Evolutionary conservation across 225 moss, liverwort and hornwort species (phyloP), one percentile per base, ranked within the genome.

Genomic region (Pseudoscleropodium purum): DNA sequence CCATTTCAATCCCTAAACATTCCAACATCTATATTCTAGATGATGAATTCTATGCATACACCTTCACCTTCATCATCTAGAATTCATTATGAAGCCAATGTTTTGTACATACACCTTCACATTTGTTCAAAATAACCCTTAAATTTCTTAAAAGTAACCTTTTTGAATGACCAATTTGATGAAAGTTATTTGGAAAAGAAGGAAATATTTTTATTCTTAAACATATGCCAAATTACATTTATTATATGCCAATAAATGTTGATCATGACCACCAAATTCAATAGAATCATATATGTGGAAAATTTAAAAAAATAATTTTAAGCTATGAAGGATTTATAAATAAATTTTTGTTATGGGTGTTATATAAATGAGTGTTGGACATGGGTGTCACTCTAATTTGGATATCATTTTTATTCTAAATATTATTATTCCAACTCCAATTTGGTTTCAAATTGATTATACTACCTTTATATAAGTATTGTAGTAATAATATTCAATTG

Each of bases 191-290:
- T 75, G 4, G 2, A 0, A 49, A 11, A 12, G 1, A 75, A 45
- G 29, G 9, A 2, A 17, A 6, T 16, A 3, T 16, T 29, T 45
- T 6, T 17, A 11, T 18, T 17, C 17, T 47, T 18, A 14, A 73
- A 4, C 17, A 74, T 30, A 47, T 75, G 15, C 72, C 47, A 47
- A 18, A 75, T 31, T 6, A 4, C 2, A 47, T 29, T 31, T 75
- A 47, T 19, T 51, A 19, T 51, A 51, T 2, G 11, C 6, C 5
- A 31, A 75, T 1, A 2, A 31, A 49, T 49, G 11, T 0, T 47
- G 4, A 47, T 5, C 0, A 0, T 31, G 11, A 49, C 5, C 2
- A 16, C 17, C 5, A 11, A 2, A 2, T 16, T 29, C 4, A 1
- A 43, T 43, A 73, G 9, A 68, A 68, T 68, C 6, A 68, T 3